These are phyloP conservation scores for Boletus sp. DNA, from an alignment of 1,284 basidiomycete species.

Conservation along the genomic window DNA sequence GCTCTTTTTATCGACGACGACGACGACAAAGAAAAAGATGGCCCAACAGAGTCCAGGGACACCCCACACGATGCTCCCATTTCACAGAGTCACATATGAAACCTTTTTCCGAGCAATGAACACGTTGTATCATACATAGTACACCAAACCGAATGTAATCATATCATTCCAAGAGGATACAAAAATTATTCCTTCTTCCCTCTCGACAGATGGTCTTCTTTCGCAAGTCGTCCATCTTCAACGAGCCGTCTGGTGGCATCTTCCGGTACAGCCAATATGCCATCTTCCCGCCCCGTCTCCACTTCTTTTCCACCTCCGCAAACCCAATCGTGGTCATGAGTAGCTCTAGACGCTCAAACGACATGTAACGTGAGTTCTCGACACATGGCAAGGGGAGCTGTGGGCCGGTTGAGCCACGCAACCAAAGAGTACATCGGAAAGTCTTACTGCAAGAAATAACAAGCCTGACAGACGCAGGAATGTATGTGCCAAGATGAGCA, in stretches of 20 bases:
- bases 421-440: not conserved
- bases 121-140: too few relatives aligned
- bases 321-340: slow-evolving; percentile 72
- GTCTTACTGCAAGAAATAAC: slow-evolving; percentile 74
- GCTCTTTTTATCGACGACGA: slow-evolving; percentile 9
- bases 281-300: slow-evolving; percentile 71
- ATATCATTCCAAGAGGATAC: slow-evolving; percentile 44
- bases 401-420: not conserved
- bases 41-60: slow-evolving; percentile 3
- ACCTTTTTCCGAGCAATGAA: not conserved
- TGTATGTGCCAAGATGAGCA: slow-evolving; percentile 64
- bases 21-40: slow-evolving; percentile 7
- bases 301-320: slow-evolving; percentile 53
- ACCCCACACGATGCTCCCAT: not conserved
- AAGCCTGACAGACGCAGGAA: slow-evolving; percentile 58
- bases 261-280: slow-evolving; percentile 71
- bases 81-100: slow-evolving; percentile 16
- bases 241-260: slow-evolving; percentile 12
- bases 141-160: too few relatives aligned
- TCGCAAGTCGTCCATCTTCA: slow-evolving; percentile 34
- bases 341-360: slow-evolving; percentile 52
- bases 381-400: slow-evolving; percentile 83
- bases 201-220: slow-evolving; percentile 62
- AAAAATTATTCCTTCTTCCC: slow-evolving; percentile 81
- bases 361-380: slow-evolving; percentile 78